Evolutionary conservation across 768 basidiomycete species (phyloP).

Genomic region (Mycena epipterygia): DNA sequence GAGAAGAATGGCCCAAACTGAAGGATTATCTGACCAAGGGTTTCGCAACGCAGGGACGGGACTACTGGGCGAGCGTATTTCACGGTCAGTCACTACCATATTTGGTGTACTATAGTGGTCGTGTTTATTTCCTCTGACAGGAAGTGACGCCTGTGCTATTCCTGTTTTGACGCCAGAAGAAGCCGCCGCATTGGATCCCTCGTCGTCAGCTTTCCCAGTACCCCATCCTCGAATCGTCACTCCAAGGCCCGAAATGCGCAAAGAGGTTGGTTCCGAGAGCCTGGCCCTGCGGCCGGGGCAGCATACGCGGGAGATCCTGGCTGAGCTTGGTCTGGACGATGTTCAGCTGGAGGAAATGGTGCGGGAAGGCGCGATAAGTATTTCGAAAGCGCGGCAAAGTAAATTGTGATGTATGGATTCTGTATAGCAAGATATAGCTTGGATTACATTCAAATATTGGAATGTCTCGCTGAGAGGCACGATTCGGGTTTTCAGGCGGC

Average conservation of each 20-base stretch:
- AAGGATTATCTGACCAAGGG: constrained; percentile 71
- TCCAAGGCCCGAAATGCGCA: constrained; percentile 33
- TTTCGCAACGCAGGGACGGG: constrained; percentile 70
- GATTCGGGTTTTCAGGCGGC: too few relatives aligned
- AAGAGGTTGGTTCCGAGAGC: constrained; percentile 22
- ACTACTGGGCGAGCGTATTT: constrained; percentile 79
- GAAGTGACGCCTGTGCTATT: constrained; percentile 78
- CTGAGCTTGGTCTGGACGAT: constrained; percentile 64
- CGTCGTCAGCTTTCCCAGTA: constrained; percentile 56
- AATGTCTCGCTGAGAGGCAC: too few relatives aligned
- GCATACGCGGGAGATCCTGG: constrained; percentile 68
- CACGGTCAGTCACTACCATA: constrained; percentile 61
- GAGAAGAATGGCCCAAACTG: constrained; percentile 69
- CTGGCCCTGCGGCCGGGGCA: constrained; percentile 59
- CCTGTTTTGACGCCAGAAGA: constrained; percentile 78
- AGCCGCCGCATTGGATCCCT: constrained; percentile 61
- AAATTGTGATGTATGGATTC: constrained; percentile 18
- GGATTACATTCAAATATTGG: too few relatives aligned
- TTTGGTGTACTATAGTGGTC: not conserved
- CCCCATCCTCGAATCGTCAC: constrained; percentile 64
- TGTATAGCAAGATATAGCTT: too few relatives aligned
- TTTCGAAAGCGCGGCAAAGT: constrained; percentile 19
- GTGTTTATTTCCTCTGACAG: constrained; percentile 48
- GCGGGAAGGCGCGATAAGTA: constrained; percentile 62
- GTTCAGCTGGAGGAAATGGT: constrained; percentile 55